phyloP scores from a whole-genome alignment of 768 basidiomycete genomes.

The Leucocoprinus birnbaumii region DNA sequence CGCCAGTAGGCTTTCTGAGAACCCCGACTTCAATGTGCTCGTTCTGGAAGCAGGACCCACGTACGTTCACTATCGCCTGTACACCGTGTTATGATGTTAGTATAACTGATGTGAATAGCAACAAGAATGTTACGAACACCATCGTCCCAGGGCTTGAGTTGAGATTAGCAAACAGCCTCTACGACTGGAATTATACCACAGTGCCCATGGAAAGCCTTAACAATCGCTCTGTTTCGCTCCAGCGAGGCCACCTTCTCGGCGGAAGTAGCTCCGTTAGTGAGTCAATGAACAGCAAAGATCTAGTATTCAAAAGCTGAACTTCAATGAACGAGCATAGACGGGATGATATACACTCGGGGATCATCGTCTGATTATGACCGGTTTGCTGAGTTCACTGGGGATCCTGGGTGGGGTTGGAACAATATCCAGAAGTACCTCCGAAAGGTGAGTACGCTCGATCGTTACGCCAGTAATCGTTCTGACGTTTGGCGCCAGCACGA shows the following conservation, averaged over 20 bases:
- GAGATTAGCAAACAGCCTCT: neutral
- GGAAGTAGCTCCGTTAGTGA: constrained; percentile 27
- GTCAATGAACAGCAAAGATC: neutral
- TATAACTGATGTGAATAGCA: constrained; percentile 3
- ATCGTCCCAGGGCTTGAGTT: constrained; percentile 13
- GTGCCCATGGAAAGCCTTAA: constrained; percentile 22
- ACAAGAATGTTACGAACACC: constrained; percentile 14
- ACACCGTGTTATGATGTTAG: neutral
- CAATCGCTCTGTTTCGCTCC: constrained; percentile 20
- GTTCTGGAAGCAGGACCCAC: constrained; percentile 25
- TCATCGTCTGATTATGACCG: constrained; percentile 15
- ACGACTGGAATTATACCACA: constrained; percentile 30
- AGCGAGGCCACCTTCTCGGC: constrained; percentile 27
- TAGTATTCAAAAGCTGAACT: neutral
- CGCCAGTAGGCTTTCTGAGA: constrained; percentile 24
- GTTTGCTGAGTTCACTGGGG: constrained; percentile 22
- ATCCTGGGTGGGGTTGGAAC: constrained; percentile 32
- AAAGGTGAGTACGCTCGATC: constrained; percentile 16
- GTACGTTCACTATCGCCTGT: neutral
- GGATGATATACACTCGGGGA: constrained; percentile 21
- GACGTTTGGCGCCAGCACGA: constrained; percentile 16
- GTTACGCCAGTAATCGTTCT: neutral
- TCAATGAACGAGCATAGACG: neutral
- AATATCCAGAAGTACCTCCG: constrained; percentile 22
- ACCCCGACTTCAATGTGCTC: constrained; percentile 16